These are phyloP conservation scores for Xylariaceae sp. DNA, from an alignment of 2,329 filamentous ascomycete genomes.

Conservation along the genomic window DNA sequence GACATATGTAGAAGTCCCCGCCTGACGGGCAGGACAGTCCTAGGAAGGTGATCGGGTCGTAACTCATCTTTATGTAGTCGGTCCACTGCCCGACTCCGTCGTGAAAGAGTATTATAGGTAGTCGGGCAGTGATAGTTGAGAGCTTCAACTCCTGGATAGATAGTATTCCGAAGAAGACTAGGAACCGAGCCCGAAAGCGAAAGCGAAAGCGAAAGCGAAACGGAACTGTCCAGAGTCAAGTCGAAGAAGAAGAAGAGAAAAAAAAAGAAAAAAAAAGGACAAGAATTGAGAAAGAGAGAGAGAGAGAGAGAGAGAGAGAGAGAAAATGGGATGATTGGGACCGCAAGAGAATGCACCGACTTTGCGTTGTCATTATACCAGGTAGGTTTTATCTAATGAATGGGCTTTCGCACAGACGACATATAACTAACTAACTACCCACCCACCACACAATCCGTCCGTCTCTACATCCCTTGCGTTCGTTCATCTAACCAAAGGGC, in stretches of 20 bases:
- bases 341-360: too few species aligned
- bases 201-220: background rate
- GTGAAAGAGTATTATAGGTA: background rate
- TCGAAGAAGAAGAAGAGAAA: background rate
- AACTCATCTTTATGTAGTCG: slow-evolving; percentile 13
- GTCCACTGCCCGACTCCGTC: background rate
- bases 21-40: slow-evolving; percentile 21
- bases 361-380: too few species aligned
- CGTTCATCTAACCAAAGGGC: too few species aligned
- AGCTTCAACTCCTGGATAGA: background rate
- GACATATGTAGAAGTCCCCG: slow-evolving; percentile 22
- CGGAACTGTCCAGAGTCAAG: background rate
- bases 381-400: too few species aligned
- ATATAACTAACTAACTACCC: too few species aligned
- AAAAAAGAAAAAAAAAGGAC: background rate
- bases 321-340: too few species aligned
- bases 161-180: too few species aligned
- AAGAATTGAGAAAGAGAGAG: too few species aligned
- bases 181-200: background rate
- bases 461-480: too few species aligned
- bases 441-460: too few species aligned
- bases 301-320: too few species aligned
- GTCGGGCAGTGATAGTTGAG: background rate
- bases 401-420: too few species aligned
- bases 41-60: slow-evolving; percentile 17